Conservation (phyloP, 176 grass and related monocot species). For the Zea luxurians region DNA sequence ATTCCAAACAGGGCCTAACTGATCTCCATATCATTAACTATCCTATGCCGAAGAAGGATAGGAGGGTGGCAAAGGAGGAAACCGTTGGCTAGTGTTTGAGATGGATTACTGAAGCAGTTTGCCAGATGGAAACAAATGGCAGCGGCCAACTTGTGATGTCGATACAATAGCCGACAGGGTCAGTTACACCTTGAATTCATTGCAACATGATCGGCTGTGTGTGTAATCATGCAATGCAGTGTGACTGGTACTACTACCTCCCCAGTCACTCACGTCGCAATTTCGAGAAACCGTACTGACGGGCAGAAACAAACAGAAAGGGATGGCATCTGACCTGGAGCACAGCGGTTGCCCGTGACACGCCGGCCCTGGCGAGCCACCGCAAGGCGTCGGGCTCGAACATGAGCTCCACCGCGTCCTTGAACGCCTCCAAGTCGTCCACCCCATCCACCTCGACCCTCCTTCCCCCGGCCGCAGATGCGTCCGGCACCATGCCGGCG, state of each 20-base stretch:
- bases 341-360: conserved; percentile 63
- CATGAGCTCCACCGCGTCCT: conserved; percentile 76
- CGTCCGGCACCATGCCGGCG: conserved; percentile 49
- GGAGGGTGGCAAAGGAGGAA: not conserved
- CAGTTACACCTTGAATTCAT: not conserved
- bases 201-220: not conserved
- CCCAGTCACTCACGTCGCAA: not conserved
- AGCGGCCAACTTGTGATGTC: not conserved
- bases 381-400: conserved; percentile 52
- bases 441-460: conserved; percentile 63
- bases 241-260: not conserved
- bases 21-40: too few species aligned
- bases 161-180: not conserved
- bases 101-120: not conserved
- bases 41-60: too few species aligned
- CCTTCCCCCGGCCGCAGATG: conserved; percentile 7
- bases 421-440: conserved; percentile 74
- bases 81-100: not conserved
- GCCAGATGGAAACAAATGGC: not conserved
- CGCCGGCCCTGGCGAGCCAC: conserved; percentile 59
- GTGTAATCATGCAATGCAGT: not conserved
- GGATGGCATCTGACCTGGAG: conserved; percentile 57
- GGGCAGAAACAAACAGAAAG: not conserved
- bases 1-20: too few species aligned
- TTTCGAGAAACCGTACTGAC: not conserved